Evolutionary conservation across 805 yeast species (phyloP), one percentile per base, ranked within the genome.

Genomic region (Candida ficus): DNA sequence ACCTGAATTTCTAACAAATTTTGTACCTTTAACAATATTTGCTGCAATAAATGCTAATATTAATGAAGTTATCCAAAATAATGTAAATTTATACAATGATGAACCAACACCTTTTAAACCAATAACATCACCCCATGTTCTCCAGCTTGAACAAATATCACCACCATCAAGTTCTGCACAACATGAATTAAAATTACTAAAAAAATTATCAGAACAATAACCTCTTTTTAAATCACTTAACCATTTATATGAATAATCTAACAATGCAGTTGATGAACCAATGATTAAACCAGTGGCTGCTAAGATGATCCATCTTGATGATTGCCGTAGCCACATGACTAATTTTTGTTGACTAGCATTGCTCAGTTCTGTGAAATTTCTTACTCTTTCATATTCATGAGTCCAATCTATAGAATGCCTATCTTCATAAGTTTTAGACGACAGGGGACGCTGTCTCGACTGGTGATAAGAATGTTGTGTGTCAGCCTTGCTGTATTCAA

Each of bases 141-240:
- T 42, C 66, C 69, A 58, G 2, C 50, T 37, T 0, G 61, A 54
- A 58, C 76, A 64, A 5, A 39, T 37, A 16, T 42, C 48, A 54
- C 64, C 63, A 13, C 41, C 50, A 2, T 42, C 31, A 4, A 10
- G 13, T 23, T 23, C 53, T 19, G 45, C 45, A 49, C 75, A 70
- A 29, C 66, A 58, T 12, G 47, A 44, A 5, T 53, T 45, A n/a
- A 58, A 53, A 1, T 47, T 44, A 38, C 57, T 39, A 33, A 52
- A 56, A 9, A 61, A 46, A 18, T 60, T 58, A 7, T 49, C 54
- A 9, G 62, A 47, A 48, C 86, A 79, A 7, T 70, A 48, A 0
- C 85, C 85, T 43, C 67, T 70, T 38, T 73, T 71, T 33, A 75
- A 43, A 47, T 76, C 83, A 42, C 74, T 68, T 33, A 78, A 57